These are phyloP conservation scores for Salvia miltiorrhiza DNA, from an alignment of 257 asterid genomes.

Conservation along the genomic window DNA sequence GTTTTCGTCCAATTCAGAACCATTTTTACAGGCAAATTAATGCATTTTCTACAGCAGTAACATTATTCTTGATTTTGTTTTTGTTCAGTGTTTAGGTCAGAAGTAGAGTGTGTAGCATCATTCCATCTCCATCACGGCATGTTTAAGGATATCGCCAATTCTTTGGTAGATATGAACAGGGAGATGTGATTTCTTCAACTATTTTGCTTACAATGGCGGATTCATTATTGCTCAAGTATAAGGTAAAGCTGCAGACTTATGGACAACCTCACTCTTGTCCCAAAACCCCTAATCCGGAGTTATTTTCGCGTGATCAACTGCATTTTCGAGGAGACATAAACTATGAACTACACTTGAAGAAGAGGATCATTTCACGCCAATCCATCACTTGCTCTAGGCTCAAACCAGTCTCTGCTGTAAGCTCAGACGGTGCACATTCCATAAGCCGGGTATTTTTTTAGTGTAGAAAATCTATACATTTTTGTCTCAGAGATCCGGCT, in stretches of 20 bases:
- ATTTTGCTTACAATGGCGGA: conserved; percentile 39
- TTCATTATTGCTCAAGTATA: conserved; percentile 35
- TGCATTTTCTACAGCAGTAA: neutral
- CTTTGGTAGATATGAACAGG: neutral
- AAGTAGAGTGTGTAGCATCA: neutral
- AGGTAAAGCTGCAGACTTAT: conserved; percentile 31
- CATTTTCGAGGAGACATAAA: conserved; percentile 7
- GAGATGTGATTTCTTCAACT: conserved; percentile 12
- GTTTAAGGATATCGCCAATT: conserved; percentile 1
- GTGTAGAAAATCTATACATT: neutral
- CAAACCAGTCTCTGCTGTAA: conserved; percentile 38
- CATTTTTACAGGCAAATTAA: neutral
- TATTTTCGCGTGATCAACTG: conserved; percentile 16
- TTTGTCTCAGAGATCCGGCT: neutral
- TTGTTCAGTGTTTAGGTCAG: conserved; percentile 8
- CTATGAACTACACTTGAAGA: conserved; percentile 27
- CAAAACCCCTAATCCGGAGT: conserved; percentile 19
- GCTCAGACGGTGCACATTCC: conserved; percentile 46
- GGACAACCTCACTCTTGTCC: conserved; percentile 21
- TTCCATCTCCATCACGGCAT: neutral
- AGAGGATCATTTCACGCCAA: conserved; percentile 20
- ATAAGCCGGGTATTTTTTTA: conserved; percentile 46
- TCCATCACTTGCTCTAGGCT: conserved; percentile 27
- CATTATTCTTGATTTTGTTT: conserved; percentile 10
- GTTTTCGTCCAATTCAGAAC: neutral